Evolutionary conservation across 306 rosid species (phyloP).

Genomic region (Prunus davidiana): DNA sequence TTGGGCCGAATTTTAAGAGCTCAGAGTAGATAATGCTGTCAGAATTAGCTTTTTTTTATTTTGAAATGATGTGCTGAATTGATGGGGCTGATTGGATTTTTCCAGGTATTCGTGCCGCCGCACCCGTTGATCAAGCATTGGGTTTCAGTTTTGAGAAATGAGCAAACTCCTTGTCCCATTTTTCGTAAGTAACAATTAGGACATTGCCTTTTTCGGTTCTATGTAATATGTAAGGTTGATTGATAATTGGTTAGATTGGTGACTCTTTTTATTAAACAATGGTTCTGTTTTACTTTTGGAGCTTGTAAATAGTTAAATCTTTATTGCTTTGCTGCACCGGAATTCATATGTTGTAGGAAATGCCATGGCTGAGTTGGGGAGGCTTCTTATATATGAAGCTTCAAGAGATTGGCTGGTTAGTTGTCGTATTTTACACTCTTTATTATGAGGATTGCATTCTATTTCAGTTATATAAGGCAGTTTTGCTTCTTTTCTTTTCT

Average conservation of each 20-base stretch:
- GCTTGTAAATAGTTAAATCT: background rate
- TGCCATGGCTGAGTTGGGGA: slow-evolving; percentile 98
- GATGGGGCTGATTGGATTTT: slow-evolving; percentile 17
- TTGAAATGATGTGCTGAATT: slow-evolving; percentile 1
- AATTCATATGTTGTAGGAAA: slow-evolving; percentile 46
- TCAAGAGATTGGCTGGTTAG: slow-evolving; percentile 97
- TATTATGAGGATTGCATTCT: background rate
- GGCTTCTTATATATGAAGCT: slow-evolving; percentile 87
- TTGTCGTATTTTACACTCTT: slow-evolving; percentile 19
- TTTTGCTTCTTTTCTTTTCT: background rate
- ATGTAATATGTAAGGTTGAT: background rate
- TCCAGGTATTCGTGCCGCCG: slow-evolving; percentile 84
- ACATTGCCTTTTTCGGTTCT: background rate
- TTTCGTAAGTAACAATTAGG: slow-evolving; percentile 56
- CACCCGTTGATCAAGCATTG: slow-evolving; percentile 94
- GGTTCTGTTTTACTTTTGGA: background rate
- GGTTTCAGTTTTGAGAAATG: slow-evolving; percentile 93
- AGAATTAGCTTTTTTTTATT: background rate
- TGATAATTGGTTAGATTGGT: background rate
- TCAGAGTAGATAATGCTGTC: background rate
- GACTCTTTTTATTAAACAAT: background rate
- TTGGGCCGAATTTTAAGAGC: background rate
- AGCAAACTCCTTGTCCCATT: slow-evolving; percentile 79
- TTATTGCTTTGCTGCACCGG: background rate
- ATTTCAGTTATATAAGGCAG: background rate